These are phyloP conservation scores for Jatropha multifida DNA, from an alignment of 441 rosid genomes.

Conservation along the genomic window DNA sequence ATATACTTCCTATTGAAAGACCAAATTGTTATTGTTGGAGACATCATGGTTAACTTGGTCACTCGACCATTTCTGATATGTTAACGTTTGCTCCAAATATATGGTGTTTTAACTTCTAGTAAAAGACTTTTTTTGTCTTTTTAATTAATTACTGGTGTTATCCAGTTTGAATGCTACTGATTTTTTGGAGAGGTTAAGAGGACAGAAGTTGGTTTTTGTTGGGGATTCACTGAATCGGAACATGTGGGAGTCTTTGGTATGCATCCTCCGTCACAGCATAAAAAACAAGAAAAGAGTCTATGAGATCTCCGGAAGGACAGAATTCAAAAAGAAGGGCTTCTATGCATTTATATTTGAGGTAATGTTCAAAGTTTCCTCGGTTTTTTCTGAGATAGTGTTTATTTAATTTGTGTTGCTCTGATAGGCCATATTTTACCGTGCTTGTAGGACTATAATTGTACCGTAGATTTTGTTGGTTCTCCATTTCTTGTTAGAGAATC, in stretches of 20 bases:
- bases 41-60: slow-evolving; percentile 1
- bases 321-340: slow-evolving; percentile 56
- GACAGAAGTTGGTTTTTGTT: slow-evolving; percentile 64
- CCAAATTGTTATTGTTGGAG: background rate
- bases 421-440: slow-evolving; percentile 4
- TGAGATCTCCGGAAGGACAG: slow-evolving; percentile 58
- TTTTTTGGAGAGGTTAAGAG: slow-evolving; percentile 63
- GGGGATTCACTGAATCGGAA: slow-evolving; percentile 88
- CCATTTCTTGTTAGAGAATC: slow-evolving; percentile 74
- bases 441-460: slow-evolving; percentile 62
- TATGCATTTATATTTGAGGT: slow-evolving; percentile 62
- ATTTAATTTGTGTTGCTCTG: background rate
- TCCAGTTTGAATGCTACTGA: slow-evolving; percentile 60
- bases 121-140: background rate
- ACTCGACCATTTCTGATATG: background rate
- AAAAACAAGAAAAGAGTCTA: slow-evolving; percentile 49
- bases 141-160: background rate
- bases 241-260: slow-evolving; percentile 86
- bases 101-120: background rate
- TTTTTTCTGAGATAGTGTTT: background rate
- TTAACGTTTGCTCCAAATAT: background rate
- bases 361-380: slow-evolving; percentile 11
- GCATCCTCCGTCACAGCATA: slow-evolving; percentile 56
- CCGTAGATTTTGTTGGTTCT: slow-evolving; percentile 67
- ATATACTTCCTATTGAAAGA: background rate